A percentile compares a stretch with the other conserved stretches of the same genome.
Conservation (phyloP, 805 yeast genomes). For the Yarrowia bubula region DNA sequence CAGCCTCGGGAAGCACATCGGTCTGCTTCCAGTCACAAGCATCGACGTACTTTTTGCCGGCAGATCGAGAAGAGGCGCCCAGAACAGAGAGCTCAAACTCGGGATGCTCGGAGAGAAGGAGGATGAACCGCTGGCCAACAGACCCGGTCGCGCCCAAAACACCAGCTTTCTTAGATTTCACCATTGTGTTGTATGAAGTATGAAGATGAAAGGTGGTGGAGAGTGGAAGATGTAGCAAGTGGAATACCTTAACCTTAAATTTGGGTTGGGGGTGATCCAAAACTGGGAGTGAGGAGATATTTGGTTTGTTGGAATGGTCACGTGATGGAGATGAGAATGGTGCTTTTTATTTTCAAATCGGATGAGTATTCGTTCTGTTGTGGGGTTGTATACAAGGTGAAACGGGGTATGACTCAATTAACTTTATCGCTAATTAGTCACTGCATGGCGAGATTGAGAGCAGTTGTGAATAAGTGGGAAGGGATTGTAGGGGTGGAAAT, state of each 20-base stretch:
- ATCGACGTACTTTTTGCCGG: slow-evolving; percentile 80
- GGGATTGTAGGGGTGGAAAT: no score
- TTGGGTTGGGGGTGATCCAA: no score
- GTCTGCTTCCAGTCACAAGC: slow-evolving; percentile 97
- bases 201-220: background rate
- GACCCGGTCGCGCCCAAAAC: slow-evolving; percentile 98
- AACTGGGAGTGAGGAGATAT: no score
- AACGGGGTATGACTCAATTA: no score
- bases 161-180: slow-evolving; percentile 47
- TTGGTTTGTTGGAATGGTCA: no score
- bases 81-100: slow-evolving; percentile 78
- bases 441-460: no score
- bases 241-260: background rate
- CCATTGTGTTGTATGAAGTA: slow-evolving; percentile 10
- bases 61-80: slow-evolving; percentile 93
- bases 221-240: background rate
- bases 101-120: slow-evolving; percentile 81
- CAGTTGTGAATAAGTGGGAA: no score
- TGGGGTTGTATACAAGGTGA: no score
- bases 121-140: slow-evolving; percentile 93
- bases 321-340: no score
- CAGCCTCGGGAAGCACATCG: slow-evolving; percentile 66
- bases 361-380: no score
- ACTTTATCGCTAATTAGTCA: no score
- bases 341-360: no score